Evolutionary conservation across 257 asterid genomes (phyloP), one percentile per base, ranked within the genome.

Genomic region (Solanum medicagineum): DNA sequence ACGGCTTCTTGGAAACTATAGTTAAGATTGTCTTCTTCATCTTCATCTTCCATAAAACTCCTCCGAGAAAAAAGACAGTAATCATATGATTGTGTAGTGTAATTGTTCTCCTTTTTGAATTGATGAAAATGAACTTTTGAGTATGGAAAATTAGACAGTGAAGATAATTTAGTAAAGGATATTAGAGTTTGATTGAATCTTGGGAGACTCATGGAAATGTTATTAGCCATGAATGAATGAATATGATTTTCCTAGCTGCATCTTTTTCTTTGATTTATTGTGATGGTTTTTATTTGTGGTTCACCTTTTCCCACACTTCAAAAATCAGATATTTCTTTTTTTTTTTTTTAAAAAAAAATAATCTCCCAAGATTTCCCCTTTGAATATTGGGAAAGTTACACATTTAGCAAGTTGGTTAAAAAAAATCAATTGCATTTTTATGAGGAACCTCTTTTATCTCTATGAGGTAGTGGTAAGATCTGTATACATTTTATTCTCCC

Each of bases 1-100:
- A 95, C 94, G 0, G 98, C 98, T 87, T 94, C 93, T 24, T 90
- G 87, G 69, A 95, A 92, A 86, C 90, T 93, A 63, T 85, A 65
- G 12, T 75, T 51, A 2, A 83, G 90, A 1, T 87, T 84, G 1
- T 88, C 87, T 2, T 88, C 89, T 1, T 88, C 95, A 0, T 90
- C 94, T 7, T 91, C 92, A 13, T 92, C 94, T 5, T 87, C 90
- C 0, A 85, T 3, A 87, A 91, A 88, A 19, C 90, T 90, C 17
- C 96, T 93, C 16, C 96, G 87, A 22, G 90, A 88, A 68, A 92
- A 90, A 84, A 90, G 68, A 57, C 95, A 60, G 2, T 49, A 75
- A 1, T 3, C 87, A 84, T 92, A 92, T 3, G 97, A 93, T 8
- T 85, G 44, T 83, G 42, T 66, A 0, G 88, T 54, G 84, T 53